Base-by-base conservation (phyloP, 352 stramenopile genomes). In the Aphanomyces euteiches region DNA sequence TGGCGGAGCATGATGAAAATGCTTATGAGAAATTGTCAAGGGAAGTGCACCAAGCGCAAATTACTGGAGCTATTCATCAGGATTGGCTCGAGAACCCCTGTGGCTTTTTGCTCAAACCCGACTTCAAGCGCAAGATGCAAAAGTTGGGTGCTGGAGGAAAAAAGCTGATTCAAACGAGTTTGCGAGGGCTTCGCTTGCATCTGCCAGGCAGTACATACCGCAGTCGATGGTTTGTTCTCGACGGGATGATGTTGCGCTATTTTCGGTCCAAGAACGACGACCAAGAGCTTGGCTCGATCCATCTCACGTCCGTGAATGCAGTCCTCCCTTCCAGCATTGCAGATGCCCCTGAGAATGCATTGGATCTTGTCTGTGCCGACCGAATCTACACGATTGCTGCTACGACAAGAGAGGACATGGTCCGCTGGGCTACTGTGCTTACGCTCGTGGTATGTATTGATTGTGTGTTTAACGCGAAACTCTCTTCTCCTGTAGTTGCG, bases 21-120 rank as follows among this genome's bases (percentile, higher is more conserved):
- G 85, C 86, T 61, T 95, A 95, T 78, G 88, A 95, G 77, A 94
- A 93, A 76, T 81, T 95, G 15, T 94, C 86, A 56, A 76, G 88
- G n/a, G 88, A 95, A 71, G 87, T 95, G 38, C 88, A 95, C 66
- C 86, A 95, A 77, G 93, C 93, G 85, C 86, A 93, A 75, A 87
- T 89, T 74, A 95, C 88, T 34, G 86, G 88, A 64, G 88, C 88
- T 34, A 95, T 95, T 73, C 88, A 94, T 78, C 88, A 85, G 57
- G 88, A 95, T 69, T 95, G 88, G 88, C 79, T 95, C 41, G 88
- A 95, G 75, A 95, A 95, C 75, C 88, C 88, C 59, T 93, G 93
- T 74, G 88, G 88, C 12, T 95, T 89, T 59, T 59, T 95, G 41
- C 82, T 94, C 66, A 95, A 95, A 56, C 88, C 88, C 17, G 88